Evolutionary conservation across 805 yeast genomes (phyloP), one percentile per base, ranked within the genome.

Genomic region (Saccharomycopsis sp.): DNA sequence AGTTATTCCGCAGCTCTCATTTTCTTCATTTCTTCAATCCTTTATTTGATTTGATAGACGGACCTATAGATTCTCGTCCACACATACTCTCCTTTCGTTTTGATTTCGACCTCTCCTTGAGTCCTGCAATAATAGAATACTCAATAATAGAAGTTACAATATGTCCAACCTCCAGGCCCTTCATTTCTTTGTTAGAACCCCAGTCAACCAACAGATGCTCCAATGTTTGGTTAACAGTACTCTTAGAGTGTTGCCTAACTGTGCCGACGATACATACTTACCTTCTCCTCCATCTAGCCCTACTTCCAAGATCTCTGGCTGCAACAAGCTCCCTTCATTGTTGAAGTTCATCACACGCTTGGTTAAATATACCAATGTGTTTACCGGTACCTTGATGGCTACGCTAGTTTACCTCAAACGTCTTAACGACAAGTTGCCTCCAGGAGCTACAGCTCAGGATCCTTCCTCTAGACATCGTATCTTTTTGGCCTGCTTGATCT

Each of bases 351-450:
- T 94, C 64, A 79, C 83, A 61, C 81, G 79, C 25, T 75, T 93
- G 62, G 85, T 93, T 65, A 77, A 77, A 57, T 84, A 87, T 67
- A 89, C 97, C 3, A 91, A 92, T 70, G 98, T 93, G 49, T 97
- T 91, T 72, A 88, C 97, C 2, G 90, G 97, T 41, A 93, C 98
- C 0, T 78, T 93, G 63, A 93, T 94, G 98, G 85, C 97, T 20
- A 81, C 97, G 3, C 77, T 92, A 57, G 92, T 91, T 15, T 93
- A 89, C 70, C 76, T 93, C 61, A 84, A 86, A 57, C 86, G 90
- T 64, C 77, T 94, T 65, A 82, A 93, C 65, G 79, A 82, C 56
- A 78, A 86, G 5, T 79, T 93, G 56, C 98, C 98, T 2, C 82
- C 89, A 29, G 87, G 88, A 70, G 94, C 97, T 12, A 82, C 86